Conservation (phyloP, 805 yeast genomes). For the Starmerella gropengiesseri region DNA sequence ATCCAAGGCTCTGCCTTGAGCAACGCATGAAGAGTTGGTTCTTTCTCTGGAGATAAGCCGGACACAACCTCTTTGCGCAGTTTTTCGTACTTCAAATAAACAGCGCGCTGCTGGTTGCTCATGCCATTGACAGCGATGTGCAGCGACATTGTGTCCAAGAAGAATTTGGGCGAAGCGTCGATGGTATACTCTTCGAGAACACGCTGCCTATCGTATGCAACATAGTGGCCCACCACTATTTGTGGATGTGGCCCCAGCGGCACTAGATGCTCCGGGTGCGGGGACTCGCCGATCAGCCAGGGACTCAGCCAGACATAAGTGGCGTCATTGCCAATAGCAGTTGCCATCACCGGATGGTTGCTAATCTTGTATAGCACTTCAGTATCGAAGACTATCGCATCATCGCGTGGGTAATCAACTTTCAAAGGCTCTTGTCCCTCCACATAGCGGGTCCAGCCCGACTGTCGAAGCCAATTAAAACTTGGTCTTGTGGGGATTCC, state of each 20-base stretch:
- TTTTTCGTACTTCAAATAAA: slow-evolving; percentile 41
- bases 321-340: slow-evolving; percentile 62
- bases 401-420: slow-evolving; percentile 63
- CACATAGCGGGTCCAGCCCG: slow-evolving; percentile 79
- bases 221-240: slow-evolving; percentile 78
- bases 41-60: background rate
- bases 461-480: slow-evolving; percentile 41
- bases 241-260: slow-evolving; percentile 57
- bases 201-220: slow-evolving; percentile 82
- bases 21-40: slow-evolving; percentile 61
- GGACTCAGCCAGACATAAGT: slow-evolving; percentile 98
- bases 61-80: slow-evolving; percentile 17
- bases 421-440: slow-evolving; percentile 35
- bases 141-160: slow-evolving; percentile 80
- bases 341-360: slow-evolving; percentile 66
- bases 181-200: slow-evolving; percentile 73
- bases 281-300: slow-evolving; percentile 47
- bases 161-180: slow-evolving; percentile 58
- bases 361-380: slow-evolving; percentile 73
- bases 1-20: slow-evolving; percentile 77
- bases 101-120: slow-evolving; percentile 80
- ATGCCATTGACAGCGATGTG: slow-evolving; percentile 87
- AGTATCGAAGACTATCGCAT: slow-evolving; percentile 73
- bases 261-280: slow-evolving; percentile 46
- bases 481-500: background rate